Conservation (phyloP, 257 asterid genomes). For the Solanum chiquidenum region DNA sequence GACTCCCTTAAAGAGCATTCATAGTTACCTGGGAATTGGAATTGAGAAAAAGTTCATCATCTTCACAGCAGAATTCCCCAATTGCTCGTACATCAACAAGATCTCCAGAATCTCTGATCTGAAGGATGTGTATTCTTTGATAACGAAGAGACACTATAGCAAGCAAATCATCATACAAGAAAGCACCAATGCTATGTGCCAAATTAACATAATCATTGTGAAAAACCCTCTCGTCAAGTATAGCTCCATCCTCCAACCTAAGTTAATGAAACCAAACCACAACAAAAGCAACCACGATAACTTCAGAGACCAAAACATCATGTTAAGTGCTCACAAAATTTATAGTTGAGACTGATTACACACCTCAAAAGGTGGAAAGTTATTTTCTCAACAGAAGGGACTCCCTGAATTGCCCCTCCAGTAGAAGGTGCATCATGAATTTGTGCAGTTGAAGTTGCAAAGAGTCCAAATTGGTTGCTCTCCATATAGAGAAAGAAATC, state of each 20-base stretch:
- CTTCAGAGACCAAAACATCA: not conserved
- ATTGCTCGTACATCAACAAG: conserved; percentile 76
- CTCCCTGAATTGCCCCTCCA: conserved; percentile 87
- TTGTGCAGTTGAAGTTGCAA: conserved; percentile 90
- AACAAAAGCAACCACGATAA: conserved; percentile 11
- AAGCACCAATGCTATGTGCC: conserved; percentile 84
- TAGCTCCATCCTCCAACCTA: conserved; percentile 85
- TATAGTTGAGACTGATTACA: conserved; percentile 12
- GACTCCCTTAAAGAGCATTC: conserved; percentile 6
- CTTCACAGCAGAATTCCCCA: conserved; percentile 91
- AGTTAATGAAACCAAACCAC: conserved; percentile 4
- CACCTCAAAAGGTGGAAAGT: conserved; percentile 94
- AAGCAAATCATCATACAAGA: conserved; percentile 87
- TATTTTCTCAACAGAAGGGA: conserved; percentile 81
- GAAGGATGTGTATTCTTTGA: conserved; percentile 92
- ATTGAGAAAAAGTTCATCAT: conserved; percentile 87
- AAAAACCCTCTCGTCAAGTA: conserved; percentile 84
- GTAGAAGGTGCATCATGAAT: conserved; percentile 79
- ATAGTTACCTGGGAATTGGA: conserved; percentile 83
- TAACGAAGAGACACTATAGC: conserved; percentile 88
- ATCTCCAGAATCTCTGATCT: conserved; percentile 86
- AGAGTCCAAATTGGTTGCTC: conserved; percentile 67
- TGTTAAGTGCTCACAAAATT: not conserved
- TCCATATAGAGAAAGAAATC: conserved; percentile 82
- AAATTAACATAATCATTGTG: conserved; percentile 80